A percentile compares a stretch with the other conserved stretches of the same genome.
phyloP scores from a whole-genome alignment of 2,329 filamentous ascomycete species.

The Beauveria sp. region DNA sequence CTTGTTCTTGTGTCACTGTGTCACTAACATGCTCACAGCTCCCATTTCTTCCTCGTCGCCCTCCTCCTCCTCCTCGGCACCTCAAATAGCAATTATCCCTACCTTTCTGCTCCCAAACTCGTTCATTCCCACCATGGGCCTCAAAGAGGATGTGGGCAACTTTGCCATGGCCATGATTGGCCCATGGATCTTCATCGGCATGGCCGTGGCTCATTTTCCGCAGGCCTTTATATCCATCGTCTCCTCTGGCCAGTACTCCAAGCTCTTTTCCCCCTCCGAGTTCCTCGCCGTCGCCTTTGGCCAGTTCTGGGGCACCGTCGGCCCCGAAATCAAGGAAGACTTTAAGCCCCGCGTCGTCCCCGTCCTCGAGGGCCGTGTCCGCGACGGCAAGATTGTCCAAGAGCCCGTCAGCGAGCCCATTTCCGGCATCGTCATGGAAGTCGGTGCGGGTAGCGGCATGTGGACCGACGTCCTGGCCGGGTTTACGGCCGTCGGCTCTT shows the following conservation, averaged over 20 bases:
- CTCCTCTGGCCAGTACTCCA: constrained; percentile 22
- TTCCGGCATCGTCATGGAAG: constrained; percentile 49
- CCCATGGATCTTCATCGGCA: constrained; percentile 47
- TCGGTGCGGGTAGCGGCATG: constrained; percentile 54
- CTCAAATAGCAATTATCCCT: background rate
- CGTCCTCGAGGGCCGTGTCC: constrained; percentile 43
- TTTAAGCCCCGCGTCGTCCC: constrained; percentile 40
- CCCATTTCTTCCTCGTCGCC: background rate
- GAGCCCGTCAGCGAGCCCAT: constrained; percentile 30
- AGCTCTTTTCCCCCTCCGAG: constrained; percentile 32
- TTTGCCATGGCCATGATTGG: constrained; percentile 29
- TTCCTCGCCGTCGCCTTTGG: constrained; percentile 50
- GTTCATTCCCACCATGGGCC: background rate
- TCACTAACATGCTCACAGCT: background rate
- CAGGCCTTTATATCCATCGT: constrained; percentile 39
- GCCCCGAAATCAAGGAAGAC: constrained; percentile 39
- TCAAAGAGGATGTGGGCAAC: background rate
- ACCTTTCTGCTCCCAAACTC: background rate
- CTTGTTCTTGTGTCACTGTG: background rate
- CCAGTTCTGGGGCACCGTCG: constrained; percentile 50
- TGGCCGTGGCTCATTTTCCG: constrained; percentile 43
- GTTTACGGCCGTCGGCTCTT: constrained; percentile 14
- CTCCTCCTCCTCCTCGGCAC: background rate
- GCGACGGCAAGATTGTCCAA: constrained; percentile 27
- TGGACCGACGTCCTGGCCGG: constrained; percentile 49